Conservation (phyloP, 371 early-diverging fungal species). For the Nematocida ausubeli region DNA sequence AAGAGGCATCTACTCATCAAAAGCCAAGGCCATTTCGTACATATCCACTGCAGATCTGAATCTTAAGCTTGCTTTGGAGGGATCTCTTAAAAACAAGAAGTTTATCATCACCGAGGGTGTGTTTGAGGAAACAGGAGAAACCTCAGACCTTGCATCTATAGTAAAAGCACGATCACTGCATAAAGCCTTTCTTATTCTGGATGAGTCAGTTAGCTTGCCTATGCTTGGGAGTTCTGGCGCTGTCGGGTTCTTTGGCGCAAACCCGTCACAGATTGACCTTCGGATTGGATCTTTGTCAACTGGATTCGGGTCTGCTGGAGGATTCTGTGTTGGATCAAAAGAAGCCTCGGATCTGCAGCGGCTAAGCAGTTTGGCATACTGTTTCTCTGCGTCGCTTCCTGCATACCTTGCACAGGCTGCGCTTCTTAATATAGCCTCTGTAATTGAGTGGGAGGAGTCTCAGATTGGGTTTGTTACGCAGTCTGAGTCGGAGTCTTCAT, state of each 20-base stretch:
- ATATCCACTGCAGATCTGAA: constrained; percentile 56
- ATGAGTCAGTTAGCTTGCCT: constrained; percentile 87
- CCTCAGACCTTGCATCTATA: constrained; percentile 77
- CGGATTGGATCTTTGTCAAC: constrained; percentile 81
- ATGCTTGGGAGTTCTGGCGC: constrained; percentile 80
- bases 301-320: constrained; percentile 80
- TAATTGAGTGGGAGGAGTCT: constrained; percentile 28
- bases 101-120: constrained; percentile 93
- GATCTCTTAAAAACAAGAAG: constrained; percentile 70
- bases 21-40: constrained; percentile 59
- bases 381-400: constrained; percentile 94
- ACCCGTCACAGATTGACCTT: constrained; percentile 79
- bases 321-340: constrained; percentile 82
- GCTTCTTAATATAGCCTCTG: constrained; percentile 74
- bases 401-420: constrained; percentile 84
- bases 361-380: constrained; percentile 83
- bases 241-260: constrained; percentile 76
- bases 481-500: constrained; percentile 12
- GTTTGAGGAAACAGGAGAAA: constrained; percentile 83
- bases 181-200: constrained; percentile 91
- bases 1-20: constrained; percentile 62
- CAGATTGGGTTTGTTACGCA: not conserved
- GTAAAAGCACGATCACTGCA: constrained; percentile 82
- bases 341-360: constrained; percentile 87
- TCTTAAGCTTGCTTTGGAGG: constrained; percentile 51